Base-by-base conservation (phyloP, 176 grass and related monocot species). In the Aegilops umbellulata region DNA sequence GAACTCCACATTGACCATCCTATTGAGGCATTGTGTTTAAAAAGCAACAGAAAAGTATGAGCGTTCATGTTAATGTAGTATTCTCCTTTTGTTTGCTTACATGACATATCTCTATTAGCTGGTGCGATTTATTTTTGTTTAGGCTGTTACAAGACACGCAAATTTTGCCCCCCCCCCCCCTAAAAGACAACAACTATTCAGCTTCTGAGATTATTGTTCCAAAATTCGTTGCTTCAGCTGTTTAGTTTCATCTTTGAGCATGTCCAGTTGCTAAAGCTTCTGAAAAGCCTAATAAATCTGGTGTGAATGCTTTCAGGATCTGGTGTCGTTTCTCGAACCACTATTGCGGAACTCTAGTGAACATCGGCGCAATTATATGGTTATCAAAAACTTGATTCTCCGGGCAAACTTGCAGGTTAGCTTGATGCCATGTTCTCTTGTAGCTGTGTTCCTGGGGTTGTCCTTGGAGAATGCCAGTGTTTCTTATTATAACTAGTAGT, bases 261-360 rank as follows among this genome's bases (percentile, higher is more conserved):
- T 89, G 23, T 61, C 35, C 25, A 74, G 73, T 19, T 76, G 25
- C 44, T 76, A 31, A 76, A 55, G 46, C 27, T 76, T 76, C 42
- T 75, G 42, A 75, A 47, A 47, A 74, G n/a, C 44, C 13, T 83
- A 63, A 92, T 60, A 57, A 57, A 42, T 86, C 6, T 89, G 23
- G 61, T 83, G 22, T 80, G 58, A 69, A 79, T 78, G 14, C 53
- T 86, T 65, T 76, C 91, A 98, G 96, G 92, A 94, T 84, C 71
- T 98, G 90, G 90, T 98, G 81, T 91, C 92, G 73, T 95, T 98
- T 82, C 82, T 98, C 64, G 90, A 98, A 84, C 96, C 93, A 74
- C 81, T 98, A 42, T 81, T 98, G 29, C 91, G 89, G 65, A 98
- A 95, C 88, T 98, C 97, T 78, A 94, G 90, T 82, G 97, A 98